Evolutionary conservation across 2,329 filamentous ascomycete genomes (phyloP).

Genomic region (Hypomyces rosellus): DNA sequence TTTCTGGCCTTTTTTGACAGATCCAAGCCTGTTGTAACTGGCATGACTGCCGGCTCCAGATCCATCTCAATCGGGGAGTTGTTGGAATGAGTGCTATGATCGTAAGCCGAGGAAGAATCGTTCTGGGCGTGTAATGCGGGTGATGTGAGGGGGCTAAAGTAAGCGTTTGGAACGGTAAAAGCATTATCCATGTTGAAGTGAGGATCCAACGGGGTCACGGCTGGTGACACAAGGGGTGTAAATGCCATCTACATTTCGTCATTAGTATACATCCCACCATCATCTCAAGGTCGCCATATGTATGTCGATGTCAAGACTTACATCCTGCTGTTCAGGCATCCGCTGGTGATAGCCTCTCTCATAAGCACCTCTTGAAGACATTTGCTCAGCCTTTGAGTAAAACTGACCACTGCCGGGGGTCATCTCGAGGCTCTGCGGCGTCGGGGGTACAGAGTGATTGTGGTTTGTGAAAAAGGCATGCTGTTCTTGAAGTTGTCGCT

Average conservation of each 20-base stretch:
- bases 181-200: slow-evolving; percentile 56
- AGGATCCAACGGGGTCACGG: slow-evolving; percentile 70
- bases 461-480: slow-evolving; percentile 49
- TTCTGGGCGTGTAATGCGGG: slow-evolving; percentile 71
- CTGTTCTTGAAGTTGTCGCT: slow-evolving; percentile 52
- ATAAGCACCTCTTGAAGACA: slow-evolving; percentile 52
- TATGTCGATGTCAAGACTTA: slow-evolving; percentile 28
- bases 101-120: slow-evolving; percentile 41
- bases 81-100: slow-evolving; percentile 38
- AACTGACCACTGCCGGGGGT: slow-evolving; percentile 52
- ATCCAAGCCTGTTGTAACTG: slow-evolving; percentile 40
- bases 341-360: slow-evolving; percentile 58
- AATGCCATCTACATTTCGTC: slow-evolving; percentile 55
- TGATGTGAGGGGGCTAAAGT: slow-evolving; percentile 79
- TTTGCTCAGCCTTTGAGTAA: slow-evolving; percentile 52
- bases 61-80: slow-evolving; percentile 56
- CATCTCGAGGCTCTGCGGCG: slow-evolving; percentile 74
- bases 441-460: slow-evolving; percentile 64
- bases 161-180: slow-evolving; percentile 61
- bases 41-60: slow-evolving; percentile 35
- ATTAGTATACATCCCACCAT: background rate
- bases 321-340: slow-evolving; percentile 64
- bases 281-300: background rate
- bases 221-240: slow-evolving; percentile 77
- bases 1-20: slow-evolving; percentile 47